Base-by-base conservation (phyloP, 371 early-diverging fungal species). In the Mortierella sp. region DNA sequence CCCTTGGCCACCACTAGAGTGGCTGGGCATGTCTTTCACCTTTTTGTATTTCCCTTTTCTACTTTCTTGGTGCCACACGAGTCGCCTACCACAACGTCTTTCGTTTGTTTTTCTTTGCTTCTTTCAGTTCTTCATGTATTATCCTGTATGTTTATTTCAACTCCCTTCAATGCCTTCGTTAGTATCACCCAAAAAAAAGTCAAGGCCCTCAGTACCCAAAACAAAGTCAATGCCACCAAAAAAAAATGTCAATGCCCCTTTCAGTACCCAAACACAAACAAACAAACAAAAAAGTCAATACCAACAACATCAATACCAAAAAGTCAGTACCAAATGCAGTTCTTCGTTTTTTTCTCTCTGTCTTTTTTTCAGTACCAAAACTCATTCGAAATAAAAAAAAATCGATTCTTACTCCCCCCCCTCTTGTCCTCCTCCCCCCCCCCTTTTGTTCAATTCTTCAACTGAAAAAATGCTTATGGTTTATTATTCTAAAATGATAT, bases 331-430 rank as follows among this genome's bases (percentile, higher is more conserved):
- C n/a, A n/a, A n/a, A n/a, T n/a, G n/a, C n/a, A n/a, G n/a, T n/a
- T 52, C 26, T 40, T 31, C 41, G 19, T 40, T 39, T 16, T 34
- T 43, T 65, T 65, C 26, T 41, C 39, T 29, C 43, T 14, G 14
- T 65, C 26, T 41, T 13, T 37, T 63, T 39, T 73, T 58, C 68
- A 67, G 64, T 64, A 71, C 58, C 58, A 26, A 58, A 63, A 24
- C n/a, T 43, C 40, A 63, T 70, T 64, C 63, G 31, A 39, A 50
- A 61, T 41, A 67, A 64, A 63, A 67, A 77, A 64, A 63, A 40
- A 68, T 77, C 72, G 72, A 71, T 61, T 71, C 39, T 77, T 68
- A 58, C 19, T 71, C 78, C 58, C 34, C 64, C 44, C 52, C 37
- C 48, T 45, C 47, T 66, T 66, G 22, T 29, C 31, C 48, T 9